Conservation (phyloP, 78 protist genomes). For the Speleostelium caveatum region DNA sequence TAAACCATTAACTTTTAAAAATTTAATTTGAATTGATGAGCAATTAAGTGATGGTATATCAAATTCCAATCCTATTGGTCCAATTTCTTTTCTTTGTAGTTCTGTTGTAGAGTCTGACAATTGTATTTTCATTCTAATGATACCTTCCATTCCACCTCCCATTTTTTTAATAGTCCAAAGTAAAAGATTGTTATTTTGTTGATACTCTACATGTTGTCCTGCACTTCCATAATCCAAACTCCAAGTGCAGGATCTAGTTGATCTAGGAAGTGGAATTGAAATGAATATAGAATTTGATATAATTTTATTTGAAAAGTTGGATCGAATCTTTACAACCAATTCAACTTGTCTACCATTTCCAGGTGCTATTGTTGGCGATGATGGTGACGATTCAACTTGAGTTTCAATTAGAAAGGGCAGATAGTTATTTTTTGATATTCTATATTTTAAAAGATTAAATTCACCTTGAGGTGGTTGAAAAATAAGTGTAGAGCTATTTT, state of each 20-base stretch:
- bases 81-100: slow-evolving; percentile 78
- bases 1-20: slow-evolving; percentile 38
- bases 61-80: slow-evolving; percentile 88
- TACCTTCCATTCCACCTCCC: slow-evolving; percentile 74
- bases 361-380: no score
- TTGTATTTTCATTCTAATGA: slow-evolving; percentile 22
- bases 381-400: neutral
- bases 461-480: slow-evolving; percentile 78
- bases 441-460: slow-evolving; percentile 58
- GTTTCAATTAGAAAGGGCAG: slow-evolving; percentile 35
- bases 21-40: slow-evolving; percentile 70
- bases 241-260: slow-evolving; percentile 10
- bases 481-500: slow-evolving; percentile 6
- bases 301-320: slow-evolving; percentile 39
- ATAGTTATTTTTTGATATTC: slow-evolving; percentile 47
- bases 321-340: slow-evolving; percentile 17
- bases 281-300: slow-evolving; percentile 16
- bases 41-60: slow-evolving; percentile 87
- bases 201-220: slow-evolving; percentile 54
- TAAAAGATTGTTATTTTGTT: neutral
- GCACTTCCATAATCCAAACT: slow-evolving; percentile 22
- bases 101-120: slow-evolving; percentile 18
- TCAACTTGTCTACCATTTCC: slow-evolving; percentile 13
- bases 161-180: slow-evolving; percentile 72
- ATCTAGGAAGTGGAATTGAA: slow-evolving; percentile 54